phyloP scores from a whole-genome alignment of 495 filamentous ascomycete genomes.

The Penicillium subrubescens region DNA sequence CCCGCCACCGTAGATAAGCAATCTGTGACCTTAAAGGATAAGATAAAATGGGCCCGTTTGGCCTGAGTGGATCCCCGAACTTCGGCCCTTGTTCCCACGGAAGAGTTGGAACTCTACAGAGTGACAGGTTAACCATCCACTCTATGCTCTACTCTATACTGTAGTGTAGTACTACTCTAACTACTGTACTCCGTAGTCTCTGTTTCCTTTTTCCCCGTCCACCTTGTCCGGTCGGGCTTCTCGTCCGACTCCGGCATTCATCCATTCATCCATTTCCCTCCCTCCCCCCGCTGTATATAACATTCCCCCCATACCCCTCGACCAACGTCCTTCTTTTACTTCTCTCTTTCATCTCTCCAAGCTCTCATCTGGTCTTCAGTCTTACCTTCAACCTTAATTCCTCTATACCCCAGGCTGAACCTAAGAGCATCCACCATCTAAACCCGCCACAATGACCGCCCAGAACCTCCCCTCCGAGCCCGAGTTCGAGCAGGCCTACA shows the following conservation, averaged over 20 bases:
- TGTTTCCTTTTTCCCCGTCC: slow-evolving; percentile 17
- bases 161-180: no score
- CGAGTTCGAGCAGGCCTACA: slow-evolving; percentile 99
- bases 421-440: not conserved
- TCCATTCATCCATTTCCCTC: slow-evolving; percentile 10
- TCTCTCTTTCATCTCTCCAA: slow-evolving; percentile 17
- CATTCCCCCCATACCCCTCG: slow-evolving; percentile 15
- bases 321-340: slow-evolving; percentile 15
- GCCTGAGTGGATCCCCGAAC: slow-evolving; percentile 30
- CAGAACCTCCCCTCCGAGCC: slow-evolving; percentile 80
- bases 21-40: slow-evolving; percentile 47
- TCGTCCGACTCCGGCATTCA: slow-evolving; percentile 42
- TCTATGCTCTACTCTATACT: not conserved
- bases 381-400: slow-evolving; percentile 2
- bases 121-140: not conserved
- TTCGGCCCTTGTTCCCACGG: slow-evolving; percentile 38
- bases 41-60: slow-evolving; percentile 31
- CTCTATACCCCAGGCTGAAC: slow-evolving; percentile 4
- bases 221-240: slow-evolving; percentile 19
- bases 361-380: slow-evolving; percentile 8
- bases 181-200: not conserved
- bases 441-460: slow-evolving; percentile 59
- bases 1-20: slow-evolving; percentile 41
- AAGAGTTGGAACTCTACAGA: not conserved
- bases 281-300: slow-evolving; percentile 19